Evolutionary conservation across 495 filamentous ascomycete genomes (phyloP).

Genomic region (Cercophora newfieldiana): DNA sequence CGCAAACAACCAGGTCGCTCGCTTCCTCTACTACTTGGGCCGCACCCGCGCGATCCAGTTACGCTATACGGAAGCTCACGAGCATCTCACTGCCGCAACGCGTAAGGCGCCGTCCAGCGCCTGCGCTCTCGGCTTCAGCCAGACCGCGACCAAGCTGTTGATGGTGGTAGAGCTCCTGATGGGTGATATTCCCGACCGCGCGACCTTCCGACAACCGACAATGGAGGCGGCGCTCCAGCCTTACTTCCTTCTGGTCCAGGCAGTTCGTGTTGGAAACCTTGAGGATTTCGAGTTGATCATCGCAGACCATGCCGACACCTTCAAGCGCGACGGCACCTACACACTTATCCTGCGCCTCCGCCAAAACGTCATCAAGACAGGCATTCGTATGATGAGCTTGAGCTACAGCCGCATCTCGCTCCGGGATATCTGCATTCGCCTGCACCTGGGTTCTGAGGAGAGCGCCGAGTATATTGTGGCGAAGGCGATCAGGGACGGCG

Average conservation of each 20-base stretch:
- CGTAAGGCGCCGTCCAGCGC: constrained; percentile 90
- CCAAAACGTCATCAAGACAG: constrained; percentile 99
- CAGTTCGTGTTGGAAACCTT: constrained; percentile 91
- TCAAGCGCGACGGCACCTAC: constrained; percentile 92
- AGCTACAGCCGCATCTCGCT: constrained; percentile 98
- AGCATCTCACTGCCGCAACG: constrained; percentile 86
- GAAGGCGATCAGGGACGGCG: constrained; percentile 96
- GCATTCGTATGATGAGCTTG: constrained; percentile 97
- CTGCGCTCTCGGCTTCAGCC: constrained; percentile 89
- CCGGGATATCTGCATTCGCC: constrained; percentile 92
- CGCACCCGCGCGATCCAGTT: constrained; percentile 95
- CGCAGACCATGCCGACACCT: constrained; percentile 73
- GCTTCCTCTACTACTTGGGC: constrained; percentile 94
- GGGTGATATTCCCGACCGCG: constrained; percentile 96
- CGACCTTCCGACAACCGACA: constrained; percentile 82
- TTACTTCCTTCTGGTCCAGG: constrained; percentile 89
- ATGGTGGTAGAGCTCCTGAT: constrained; percentile 95
- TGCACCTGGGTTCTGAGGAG: constrained; percentile 91
- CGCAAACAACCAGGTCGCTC: constrained; percentile 95
- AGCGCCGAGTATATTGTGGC: constrained; percentile 98
- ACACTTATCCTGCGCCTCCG: constrained; percentile 90
- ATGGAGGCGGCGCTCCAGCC: constrained; percentile 85
- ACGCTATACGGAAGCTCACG: constrained; percentile 94
- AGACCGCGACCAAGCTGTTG: constrained; percentile 89
- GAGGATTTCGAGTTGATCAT: constrained; percentile 87